phyloP scores from a whole-genome alignment of 495 filamentous ascomycete species.

The Neurospora sp. region DNA sequence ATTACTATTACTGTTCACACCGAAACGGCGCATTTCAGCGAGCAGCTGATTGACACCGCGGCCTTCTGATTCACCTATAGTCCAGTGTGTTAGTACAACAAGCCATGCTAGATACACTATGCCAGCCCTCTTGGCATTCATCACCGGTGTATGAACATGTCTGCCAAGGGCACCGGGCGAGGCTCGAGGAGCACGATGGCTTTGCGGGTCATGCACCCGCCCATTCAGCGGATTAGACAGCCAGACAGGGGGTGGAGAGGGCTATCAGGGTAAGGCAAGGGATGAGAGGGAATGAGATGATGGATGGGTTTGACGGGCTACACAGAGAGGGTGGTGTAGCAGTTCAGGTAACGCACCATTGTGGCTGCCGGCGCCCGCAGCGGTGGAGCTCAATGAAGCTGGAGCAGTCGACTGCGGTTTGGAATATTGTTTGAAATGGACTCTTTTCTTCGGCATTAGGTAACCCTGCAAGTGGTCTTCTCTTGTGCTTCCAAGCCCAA shows the following conservation, averaged over 20 bases:
- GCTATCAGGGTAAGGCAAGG: neutral
- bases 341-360: conserved; percentile 11
- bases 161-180: neutral
- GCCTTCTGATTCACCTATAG: conserved; percentile 6
- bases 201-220: neutral
- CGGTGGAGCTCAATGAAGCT: conserved; percentile 26
- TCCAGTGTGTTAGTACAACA: conserved; percentile 1
- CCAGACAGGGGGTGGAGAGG: neutral
- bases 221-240: neutral
- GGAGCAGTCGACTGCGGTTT: conserved; percentile 44
- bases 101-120: neutral
- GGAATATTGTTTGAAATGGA: conserved; percentile 32
- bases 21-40: conserved; percentile 33
- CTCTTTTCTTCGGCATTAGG: conserved; percentile 47
- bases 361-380: conserved; percentile 9
- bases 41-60: conserved; percentile 43
- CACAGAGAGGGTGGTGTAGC: neutral
- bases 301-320: neutral
- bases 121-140: neutral
- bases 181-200: neutral
- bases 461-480: neutral
- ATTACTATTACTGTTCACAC: conserved; percentile 9
- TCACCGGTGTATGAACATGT: neutral
- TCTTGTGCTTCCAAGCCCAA: neutral
- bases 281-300: neutral